Evolutionary conservation across 768 basidiomycete species (phyloP).

Genomic region (Collybia sordida): DNA sequence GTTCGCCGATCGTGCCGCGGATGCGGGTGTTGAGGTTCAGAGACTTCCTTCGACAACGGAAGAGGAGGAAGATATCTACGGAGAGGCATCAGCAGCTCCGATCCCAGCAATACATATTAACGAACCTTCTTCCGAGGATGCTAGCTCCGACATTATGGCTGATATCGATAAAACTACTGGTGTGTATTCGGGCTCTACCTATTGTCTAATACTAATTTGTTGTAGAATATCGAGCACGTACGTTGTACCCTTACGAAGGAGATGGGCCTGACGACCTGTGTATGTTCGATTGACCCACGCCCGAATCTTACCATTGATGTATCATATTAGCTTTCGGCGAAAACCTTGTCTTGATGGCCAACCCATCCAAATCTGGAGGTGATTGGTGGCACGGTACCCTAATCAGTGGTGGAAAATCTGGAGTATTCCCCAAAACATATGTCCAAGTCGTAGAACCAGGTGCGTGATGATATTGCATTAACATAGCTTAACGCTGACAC

Average conservation of each 20-base stretch:
- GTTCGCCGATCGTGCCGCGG: conserved; percentile 85
- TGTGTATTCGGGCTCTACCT: conserved; percentile 29
- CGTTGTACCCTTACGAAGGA: conserved; percentile 83
- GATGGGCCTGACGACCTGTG: conserved; percentile 89
- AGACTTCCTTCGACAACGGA: conserved; percentile 54
- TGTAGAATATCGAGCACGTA: conserved; percentile 71
- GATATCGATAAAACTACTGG: conserved; percentile 71
- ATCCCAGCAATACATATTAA: conserved; percentile 63
- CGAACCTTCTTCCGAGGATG: conserved; percentile 33
- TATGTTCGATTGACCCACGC: conserved; percentile 34
- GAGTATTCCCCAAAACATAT: conserved; percentile 91
- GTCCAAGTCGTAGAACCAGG: conserved; percentile 70
- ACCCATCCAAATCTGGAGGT: conserved; percentile 82
- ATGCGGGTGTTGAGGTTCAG: conserved; percentile 43
- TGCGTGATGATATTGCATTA: conserved; percentile 34
- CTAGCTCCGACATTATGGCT: conserved; percentile 51
- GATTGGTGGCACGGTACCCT: conserved; percentile 94
- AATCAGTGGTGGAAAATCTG: conserved; percentile 62
- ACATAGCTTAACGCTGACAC: conserved; percentile 3
- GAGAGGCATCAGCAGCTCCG: conserved; percentile 16
- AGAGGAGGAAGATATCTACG: conserved; percentile 56
- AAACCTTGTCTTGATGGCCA: conserved; percentile 74
- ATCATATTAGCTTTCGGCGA: conserved; percentile 64
- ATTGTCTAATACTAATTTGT: not conserved
- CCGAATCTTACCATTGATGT: not conserved